Conservation (phyloP, 306 rosid genomes). For the Lathyrus oleraceus region DNA sequence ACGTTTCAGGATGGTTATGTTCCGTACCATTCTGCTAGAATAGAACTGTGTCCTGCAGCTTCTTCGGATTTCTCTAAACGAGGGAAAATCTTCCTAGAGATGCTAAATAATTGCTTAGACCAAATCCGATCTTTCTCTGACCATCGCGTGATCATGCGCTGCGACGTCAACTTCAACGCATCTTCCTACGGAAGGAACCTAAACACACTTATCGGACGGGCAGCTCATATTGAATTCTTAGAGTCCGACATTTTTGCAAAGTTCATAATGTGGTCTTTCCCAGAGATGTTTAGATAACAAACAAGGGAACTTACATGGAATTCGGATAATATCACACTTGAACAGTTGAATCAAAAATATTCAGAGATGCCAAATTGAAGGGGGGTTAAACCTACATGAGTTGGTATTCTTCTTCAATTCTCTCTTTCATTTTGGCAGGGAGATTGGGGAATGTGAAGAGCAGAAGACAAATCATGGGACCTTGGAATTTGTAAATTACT, state of each 20-base stretch:
- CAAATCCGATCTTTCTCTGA: conserved; percentile 60
- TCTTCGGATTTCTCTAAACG: conserved; percentile 67
- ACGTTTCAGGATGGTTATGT: conserved; percentile 86
- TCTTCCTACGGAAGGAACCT: conserved; percentile 79
- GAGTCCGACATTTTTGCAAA: conserved; percentile 84
- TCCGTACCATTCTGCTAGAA: conserved; percentile 96
- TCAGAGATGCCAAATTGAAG: conserved; percentile 22
- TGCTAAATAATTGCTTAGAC: conserved; percentile 88
- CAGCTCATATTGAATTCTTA: conserved; percentile 90
- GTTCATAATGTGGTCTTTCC: conserved; percentile 97
- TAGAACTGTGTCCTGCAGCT: conserved; percentile 82
- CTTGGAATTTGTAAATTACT: conserved; percentile 30
- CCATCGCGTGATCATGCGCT: conserved; percentile 74
- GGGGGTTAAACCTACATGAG: conserved; percentile 21
- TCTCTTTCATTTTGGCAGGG: background rate
- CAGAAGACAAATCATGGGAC: conserved; percentile 14
- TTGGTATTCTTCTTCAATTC: conserved; percentile 8
- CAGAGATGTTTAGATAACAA: conserved; percentile 69
- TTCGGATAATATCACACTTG: conserved; percentile 20
- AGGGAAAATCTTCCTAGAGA: conserved; percentile 76
- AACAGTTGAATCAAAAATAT: conserved; percentile 27
- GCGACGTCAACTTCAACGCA: conserved; percentile 84
- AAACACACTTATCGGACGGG: conserved; percentile 81
- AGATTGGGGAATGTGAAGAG: background rate
- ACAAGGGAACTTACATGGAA: background rate